A percentile compares a stretch with the other conserved stretches of the same genome.
phyloP scores from a whole-genome alignment of 805 yeast genomes.

The Lipomyces orientalis region DNA sequence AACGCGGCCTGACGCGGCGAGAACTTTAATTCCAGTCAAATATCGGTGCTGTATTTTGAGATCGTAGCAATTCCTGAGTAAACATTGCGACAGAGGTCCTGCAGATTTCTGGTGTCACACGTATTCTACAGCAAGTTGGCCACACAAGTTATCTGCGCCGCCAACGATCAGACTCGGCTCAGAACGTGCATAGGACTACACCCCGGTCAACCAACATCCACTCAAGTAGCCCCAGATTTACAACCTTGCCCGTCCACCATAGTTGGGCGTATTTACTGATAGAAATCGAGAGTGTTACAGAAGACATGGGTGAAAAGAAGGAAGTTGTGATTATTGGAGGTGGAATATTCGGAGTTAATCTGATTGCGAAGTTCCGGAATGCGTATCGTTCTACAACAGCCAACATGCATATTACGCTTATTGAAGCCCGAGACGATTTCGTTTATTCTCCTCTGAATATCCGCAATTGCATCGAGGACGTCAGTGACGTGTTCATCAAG shows the following conservation, averaged over 20 bases:
- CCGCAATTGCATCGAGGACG: constrained; percentile 27
- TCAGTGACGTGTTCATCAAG: constrained; percentile 17
- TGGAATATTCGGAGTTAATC: constrained; percentile 25
- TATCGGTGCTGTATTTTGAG: no score
- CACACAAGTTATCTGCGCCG: no score
- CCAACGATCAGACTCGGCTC: no score
- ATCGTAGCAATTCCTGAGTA: no score
- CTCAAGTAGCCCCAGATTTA: neutral
- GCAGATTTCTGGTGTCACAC: no score
- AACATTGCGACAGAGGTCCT: no score
- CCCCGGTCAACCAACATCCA: neutral
- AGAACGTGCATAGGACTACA: no score
- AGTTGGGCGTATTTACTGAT: neutral
- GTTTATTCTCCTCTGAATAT: constrained; percentile 23
- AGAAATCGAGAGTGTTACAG: neutral
- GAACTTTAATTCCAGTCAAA: no score
- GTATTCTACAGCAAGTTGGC: no score
- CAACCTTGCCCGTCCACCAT: neutral
- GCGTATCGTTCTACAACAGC: neutral
- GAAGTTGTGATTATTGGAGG: constrained; percentile 31
- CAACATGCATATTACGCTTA: constrained; percentile 20
- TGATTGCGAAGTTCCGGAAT: neutral
- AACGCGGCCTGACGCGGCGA: no score
- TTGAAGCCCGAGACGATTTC: constrained; percentile 24
- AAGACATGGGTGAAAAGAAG: neutral